phyloP scores from a whole-genome alignment of 1,139 yeast genomes.

The Geotrichum klebahnii region DNA sequence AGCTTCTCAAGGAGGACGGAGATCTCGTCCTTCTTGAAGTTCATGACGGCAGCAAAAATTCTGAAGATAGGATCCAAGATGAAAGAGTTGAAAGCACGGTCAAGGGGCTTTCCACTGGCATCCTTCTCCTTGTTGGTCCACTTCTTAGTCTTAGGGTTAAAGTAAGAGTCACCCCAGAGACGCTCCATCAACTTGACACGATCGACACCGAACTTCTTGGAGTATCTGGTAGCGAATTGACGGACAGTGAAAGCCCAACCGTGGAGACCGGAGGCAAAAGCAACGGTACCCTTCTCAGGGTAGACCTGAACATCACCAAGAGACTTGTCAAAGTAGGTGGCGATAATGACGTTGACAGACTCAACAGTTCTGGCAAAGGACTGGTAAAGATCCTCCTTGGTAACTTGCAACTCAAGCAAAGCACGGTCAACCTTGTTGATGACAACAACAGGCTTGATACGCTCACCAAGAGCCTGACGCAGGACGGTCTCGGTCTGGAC shows the following conservation, averaged over 20 bases:
- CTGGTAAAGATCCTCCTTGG: constrained; percentile 98
- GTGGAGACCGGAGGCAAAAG: constrained; percentile 99
- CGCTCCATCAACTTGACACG: constrained; percentile 96
- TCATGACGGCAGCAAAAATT: constrained; percentile 91
- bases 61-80: constrained; percentile 98
- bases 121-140: constrained; percentile 97
- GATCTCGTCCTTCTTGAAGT: constrained; percentile 95
- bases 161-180: constrained; percentile 99
- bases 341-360: constrained; percentile 96
- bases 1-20: constrained; percentile 85
- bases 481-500: constrained; percentile 99
- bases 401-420: constrained; percentile 94
- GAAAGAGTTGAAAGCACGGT: constrained; percentile 99
- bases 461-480: constrained; percentile 98
- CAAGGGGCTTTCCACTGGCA: constrained; percentile 91
- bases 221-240: constrained; percentile 97
- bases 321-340: constrained; percentile 87
- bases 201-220: constrained; percentile 99
- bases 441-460: constrained; percentile 97
- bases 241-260: constrained; percentile 99
- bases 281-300: constrained; percentile 99
- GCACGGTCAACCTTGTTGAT: constrained; percentile 99
- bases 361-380: constrained; percentile 98
- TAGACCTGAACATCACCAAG: constrained; percentile 96
- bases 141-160: constrained; percentile 99